Percentiles rank a stretch among this genome's conserved stretches.
Evolutionary conservation across 805 yeast species (phyloP).

Genomic region (Teunomyces pallodes): DNA sequence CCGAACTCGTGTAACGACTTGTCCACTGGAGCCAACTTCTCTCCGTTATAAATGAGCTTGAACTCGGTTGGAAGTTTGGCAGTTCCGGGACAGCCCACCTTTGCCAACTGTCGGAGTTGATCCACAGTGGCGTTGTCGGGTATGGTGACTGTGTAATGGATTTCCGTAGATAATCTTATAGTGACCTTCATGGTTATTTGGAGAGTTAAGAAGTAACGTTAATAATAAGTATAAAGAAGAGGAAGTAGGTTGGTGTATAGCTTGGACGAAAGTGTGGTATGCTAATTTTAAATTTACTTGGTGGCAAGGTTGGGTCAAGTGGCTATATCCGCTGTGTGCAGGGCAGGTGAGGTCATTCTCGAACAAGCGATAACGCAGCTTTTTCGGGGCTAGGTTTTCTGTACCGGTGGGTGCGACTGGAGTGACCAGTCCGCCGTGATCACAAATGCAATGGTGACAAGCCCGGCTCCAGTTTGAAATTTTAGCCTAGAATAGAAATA

Average conservation of each 20-base stretch:
- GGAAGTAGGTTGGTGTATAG: too few relatives aligned
- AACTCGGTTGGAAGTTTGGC: slow-evolving; percentile 34
- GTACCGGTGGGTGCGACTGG: not conserved
- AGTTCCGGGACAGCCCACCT: slow-evolving; percentile 31
- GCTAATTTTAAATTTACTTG: not conserved
- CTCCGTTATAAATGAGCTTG: slow-evolving; percentile 41
- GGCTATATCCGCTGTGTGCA: slow-evolving; percentile 1
- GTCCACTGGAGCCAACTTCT: slow-evolving; percentile 30
- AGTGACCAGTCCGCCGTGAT: not conserved
- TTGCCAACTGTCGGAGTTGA: slow-evolving; percentile 47
- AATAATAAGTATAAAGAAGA: not conserved
- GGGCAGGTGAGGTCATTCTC: not conserved
- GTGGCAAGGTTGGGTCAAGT: slow-evolving; percentile 1
- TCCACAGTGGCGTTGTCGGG: slow-evolving; percentile 53
- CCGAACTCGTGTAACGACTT: slow-evolving; percentile 19
- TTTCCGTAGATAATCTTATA: slow-evolving; percentile 46
- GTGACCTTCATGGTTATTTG: slow-evolving; percentile 44
- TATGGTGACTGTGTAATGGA: slow-evolving; percentile 45
- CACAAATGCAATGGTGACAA: not conserved
- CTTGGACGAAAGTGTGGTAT: not conserved
- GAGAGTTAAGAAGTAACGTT: not conserved
- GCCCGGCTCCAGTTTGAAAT: too few relatives aligned
- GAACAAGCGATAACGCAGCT: not conserved
- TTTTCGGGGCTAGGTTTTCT: not conserved
- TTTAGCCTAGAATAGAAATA: too few relatives aligned